Conservation (phyloP, 1,284 basidiomycete genomes). For the Albatrellus sp. region DNA sequence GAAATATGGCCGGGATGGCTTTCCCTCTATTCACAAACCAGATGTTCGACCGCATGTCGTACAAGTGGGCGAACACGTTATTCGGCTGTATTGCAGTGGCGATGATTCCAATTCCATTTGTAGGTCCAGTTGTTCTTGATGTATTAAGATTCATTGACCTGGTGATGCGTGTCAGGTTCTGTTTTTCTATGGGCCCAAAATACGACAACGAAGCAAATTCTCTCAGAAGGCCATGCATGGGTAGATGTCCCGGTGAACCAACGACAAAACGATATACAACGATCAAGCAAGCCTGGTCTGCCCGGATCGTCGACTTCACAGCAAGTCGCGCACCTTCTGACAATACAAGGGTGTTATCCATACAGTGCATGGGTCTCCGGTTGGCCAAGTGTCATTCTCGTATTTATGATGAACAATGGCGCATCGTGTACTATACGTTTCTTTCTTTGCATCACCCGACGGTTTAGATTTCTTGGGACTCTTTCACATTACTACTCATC, state of each 20-base stretch:
- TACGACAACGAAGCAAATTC: constrained; percentile 50
- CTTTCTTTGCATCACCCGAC: no score
- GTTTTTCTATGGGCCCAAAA: constrained; percentile 23
- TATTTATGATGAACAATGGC: no score
- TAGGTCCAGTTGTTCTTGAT: constrained; percentile 19
- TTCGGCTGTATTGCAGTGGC: constrained; percentile 48
- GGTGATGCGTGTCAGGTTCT: neutral
- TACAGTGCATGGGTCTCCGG: no score
- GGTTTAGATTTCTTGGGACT: no score
- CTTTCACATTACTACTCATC: no score
- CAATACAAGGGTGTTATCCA: no score
- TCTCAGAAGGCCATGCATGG: constrained; percentile 21
- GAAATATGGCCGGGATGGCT: constrained; percentile 42
- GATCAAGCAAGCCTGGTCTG: no score
- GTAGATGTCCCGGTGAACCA: neutral
- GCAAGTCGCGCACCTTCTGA: no score
- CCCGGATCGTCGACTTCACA: no score
- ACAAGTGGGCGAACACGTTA: constrained; percentile 62
- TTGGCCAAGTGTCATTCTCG: no score
- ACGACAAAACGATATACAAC: no score
- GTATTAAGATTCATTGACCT: neutral
- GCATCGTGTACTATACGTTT: no score
- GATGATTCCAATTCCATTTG: constrained; percentile 59
- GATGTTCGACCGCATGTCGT: constrained; percentile 48
- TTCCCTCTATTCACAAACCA: constrained; percentile 58